Conservation (phyloP, 768 basidiomycete species). For the Collybiopsis luxurians region DNA sequence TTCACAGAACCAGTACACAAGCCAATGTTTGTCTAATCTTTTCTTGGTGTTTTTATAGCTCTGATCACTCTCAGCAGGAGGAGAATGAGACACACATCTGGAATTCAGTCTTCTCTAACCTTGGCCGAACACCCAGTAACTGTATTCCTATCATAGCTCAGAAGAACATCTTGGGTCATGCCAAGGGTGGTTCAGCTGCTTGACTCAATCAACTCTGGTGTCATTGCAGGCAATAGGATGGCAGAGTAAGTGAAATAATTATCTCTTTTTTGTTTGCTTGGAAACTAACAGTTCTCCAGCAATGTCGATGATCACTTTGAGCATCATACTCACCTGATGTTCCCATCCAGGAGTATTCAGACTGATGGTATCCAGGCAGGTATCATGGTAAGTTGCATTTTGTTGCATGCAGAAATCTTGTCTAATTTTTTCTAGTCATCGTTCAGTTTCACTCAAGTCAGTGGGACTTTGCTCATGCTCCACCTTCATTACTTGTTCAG, state of each 20-base stretch:
- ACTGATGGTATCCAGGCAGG: constrained; percentile 91
- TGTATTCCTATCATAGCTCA: constrained; percentile 96
- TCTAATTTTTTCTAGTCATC: constrained; percentile 58
- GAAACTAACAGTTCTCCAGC: constrained; percentile 34
- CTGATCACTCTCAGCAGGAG: constrained; percentile 49
- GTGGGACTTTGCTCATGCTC: constrained; percentile 84
- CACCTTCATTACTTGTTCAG: constrained; percentile 92
- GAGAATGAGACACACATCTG: constrained; percentile 97
- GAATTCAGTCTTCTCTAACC: constrained; percentile 90
- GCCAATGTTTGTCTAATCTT: constrained; percentile 58
- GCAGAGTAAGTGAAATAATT: constrained; percentile 71
- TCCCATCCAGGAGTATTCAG: constrained; percentile 95
- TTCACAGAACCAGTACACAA: constrained; percentile 85
- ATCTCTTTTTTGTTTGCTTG: not conserved
- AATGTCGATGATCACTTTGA: constrained; percentile 94
- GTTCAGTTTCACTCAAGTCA: constrained; percentile 98
- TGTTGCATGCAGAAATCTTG: not conserved
- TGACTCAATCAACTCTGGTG: constrained; percentile 80
- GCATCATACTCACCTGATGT: constrained; percentile 87
- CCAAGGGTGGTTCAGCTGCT: constrained; percentile 96
- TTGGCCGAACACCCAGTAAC: constrained; percentile 89
- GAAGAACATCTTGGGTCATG: constrained; percentile 95
- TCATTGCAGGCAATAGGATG: constrained; percentile 94
- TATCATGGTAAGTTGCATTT: constrained; percentile 66
- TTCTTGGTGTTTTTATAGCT: not conserved